Evolutionary conservation across 768 basidiomycete species (phyloP).

Genomic region (Naematelia aurantialba): DNA sequence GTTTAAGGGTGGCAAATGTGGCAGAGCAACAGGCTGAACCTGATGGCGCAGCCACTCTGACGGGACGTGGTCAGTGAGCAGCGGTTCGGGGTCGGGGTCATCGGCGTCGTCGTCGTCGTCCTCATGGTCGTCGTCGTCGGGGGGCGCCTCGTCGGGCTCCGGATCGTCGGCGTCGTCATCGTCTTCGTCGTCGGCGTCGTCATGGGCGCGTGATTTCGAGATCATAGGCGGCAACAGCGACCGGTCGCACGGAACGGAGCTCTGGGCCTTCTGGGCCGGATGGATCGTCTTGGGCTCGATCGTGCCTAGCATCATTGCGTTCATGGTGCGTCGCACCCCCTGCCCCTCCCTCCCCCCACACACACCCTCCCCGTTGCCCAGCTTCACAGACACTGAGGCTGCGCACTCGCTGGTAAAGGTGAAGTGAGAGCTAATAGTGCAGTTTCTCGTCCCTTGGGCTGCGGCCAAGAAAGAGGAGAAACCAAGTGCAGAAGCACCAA

Average conservation of each 20-base stretch:
- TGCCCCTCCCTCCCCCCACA: background rate
- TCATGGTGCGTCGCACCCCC: slow-evolving; percentile 15
- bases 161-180: slow-evolving; percentile 1
- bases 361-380: too few species aligned
- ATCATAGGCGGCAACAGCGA: background rate
- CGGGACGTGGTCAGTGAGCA: too few species aligned
- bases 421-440: background rate
- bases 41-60: too few species aligned
- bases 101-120: background rate
- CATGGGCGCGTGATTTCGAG: background rate
- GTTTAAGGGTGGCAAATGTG: too few species aligned
- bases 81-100: too few species aligned
- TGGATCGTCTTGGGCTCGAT: slow-evolving; percentile 11
- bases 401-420: too few species aligned
- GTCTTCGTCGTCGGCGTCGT: background rate
- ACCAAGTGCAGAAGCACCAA: slow-evolving; percentile 1
- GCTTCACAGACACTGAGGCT: too few species aligned
- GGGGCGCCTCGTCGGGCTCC: background rate
- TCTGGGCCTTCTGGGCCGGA: slow-evolving; percentile 15
- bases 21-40: too few species aligned
- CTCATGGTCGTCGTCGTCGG: background rate
- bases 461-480: slow-evolving; percentile 7
- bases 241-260: slow-evolving; percentile 5
- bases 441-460: slow-evolving; percentile 13
- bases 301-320: slow-evolving; percentile 15